Evolutionary conservation across 108 stramenopile genomes (phyloP), one percentile per base, ranked within the genome.

Genomic region (Nannochloropsis granulata): DNA sequence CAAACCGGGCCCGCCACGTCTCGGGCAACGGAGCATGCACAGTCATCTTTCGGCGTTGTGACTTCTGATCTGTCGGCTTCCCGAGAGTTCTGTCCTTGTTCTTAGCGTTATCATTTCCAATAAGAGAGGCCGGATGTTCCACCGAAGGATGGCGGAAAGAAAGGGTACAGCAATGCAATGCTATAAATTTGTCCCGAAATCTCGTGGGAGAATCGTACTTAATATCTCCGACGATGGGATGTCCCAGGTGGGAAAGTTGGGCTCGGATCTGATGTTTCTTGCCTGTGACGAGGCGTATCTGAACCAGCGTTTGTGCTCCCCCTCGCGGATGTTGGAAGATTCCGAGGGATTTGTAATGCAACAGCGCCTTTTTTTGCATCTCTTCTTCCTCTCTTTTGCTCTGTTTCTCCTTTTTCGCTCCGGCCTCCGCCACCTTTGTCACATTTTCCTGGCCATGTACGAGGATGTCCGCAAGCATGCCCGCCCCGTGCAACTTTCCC

Each of bases 181-280:
- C 56, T n/a, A 71, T 71, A 11, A 71, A 71, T 71, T 78, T 25
- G 24, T 43, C 85, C 81, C 24, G 43, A 13, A 44, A 43, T 44
- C 71, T 80, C 24, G 85, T 25, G 81, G 24, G 46, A 71, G 86
- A 83, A n/a, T 87, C 85, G 85, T 90, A 90, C 9, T 89, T 90
- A 0, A 79, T 23, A 71, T 90, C 90, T 23, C 90, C 90, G 24
- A 89, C 80, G 14, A 90, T 45, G 16, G 90, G 87, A 43, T 88
- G 84, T 13, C 88, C 88, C 81, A 87, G 82, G 13, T 83, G 84
- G 23, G 90, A 44, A 16, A 90, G 90, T 85, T 90, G 90, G 13
- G 86, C 86, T 43, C 90, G 87, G 44, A 90, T 90, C 84, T 90
- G 90, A 56, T 90, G 90, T 83, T 90, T 90, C 19, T 89, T 84